These are phyloP conservation scores for Brassica hybrid DNA, from an alignment of 441 rosid species.

Conservation along the genomic window DNA sequence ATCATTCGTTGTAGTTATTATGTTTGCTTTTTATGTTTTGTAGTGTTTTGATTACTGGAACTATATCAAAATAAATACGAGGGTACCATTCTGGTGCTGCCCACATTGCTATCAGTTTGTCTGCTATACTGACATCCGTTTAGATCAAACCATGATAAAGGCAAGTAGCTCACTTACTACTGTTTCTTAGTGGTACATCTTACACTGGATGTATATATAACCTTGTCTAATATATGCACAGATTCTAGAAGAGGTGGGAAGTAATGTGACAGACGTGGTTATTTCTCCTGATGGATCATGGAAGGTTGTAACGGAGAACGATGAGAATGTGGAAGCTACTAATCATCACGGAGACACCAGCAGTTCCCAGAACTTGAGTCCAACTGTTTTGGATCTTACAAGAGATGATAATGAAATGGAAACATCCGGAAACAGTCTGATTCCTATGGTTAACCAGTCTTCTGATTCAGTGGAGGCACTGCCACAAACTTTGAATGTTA, in stretches of 20 bases:
- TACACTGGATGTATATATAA: too few species aligned
- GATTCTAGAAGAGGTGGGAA: conserved; percentile 79
- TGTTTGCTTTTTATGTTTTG: conserved; percentile 38
- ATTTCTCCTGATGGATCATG: conserved; percentile 92
- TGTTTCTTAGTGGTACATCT: too few species aligned
- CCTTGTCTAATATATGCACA: conserved; percentile 43
- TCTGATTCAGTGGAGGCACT: conserved; percentile 40
- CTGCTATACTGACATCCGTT: conserved; percentile 72
- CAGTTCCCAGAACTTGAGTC: conserved; percentile 34
- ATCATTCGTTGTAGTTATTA: conserved; percentile 7
- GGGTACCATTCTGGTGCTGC: conserved; percentile 96
- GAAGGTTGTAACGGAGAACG: conserved; percentile 63
- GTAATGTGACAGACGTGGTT: conserved; percentile 57
- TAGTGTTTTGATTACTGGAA: conserved; percentile 92
- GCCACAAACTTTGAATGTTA: conserved; percentile 43
- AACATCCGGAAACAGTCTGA: conserved; percentile 39
- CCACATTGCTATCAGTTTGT: conserved; percentile 85
- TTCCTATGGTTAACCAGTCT: too few species aligned
- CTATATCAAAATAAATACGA: conserved; percentile 69
- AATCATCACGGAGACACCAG: conserved; percentile 40
- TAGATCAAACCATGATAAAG: conserved; percentile 83
- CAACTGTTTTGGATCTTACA: conserved; percentile 67
- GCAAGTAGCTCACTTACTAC: conserved; percentile 57
- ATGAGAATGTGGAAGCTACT: conserved; percentile 46
- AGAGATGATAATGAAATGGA: conserved; percentile 56